Conservation (phyloP, 495 filamentous ascomycete genomes). For the Daldinia grandis region DNA sequence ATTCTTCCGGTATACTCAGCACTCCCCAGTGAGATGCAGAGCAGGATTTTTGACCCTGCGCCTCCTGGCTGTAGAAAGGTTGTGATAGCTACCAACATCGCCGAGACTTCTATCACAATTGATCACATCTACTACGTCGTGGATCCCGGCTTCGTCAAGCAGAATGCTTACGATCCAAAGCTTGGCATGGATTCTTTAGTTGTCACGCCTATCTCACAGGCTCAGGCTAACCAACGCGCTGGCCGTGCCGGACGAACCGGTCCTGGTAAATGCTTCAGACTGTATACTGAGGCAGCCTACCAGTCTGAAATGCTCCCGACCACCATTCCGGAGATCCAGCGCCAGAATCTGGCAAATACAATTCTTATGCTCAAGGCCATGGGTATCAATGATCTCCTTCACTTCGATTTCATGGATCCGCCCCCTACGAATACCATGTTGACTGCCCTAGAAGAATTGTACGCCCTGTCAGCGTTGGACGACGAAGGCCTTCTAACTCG, state of each 20-base stretch:
- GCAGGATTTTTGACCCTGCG: constrained; percentile 91
- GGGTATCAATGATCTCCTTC: constrained; percentile 97
- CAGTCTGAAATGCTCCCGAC: constrained; percentile 98
- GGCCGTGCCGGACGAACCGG: constrained; percentile 94
- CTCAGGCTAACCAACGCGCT: constrained; percentile 93
- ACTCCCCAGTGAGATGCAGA: constrained; percentile 92
- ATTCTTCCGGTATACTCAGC: constrained; percentile 96
- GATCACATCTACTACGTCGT: constrained; percentile 98
- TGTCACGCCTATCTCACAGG: constrained; percentile 94
- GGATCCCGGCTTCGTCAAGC: constrained; percentile 97
- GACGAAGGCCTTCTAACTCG: constrained; percentile 96
- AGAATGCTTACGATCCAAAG: constrained; percentile 96
- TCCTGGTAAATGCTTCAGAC: constrained; percentile 93
- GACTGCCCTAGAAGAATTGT: constrained; percentile 93
- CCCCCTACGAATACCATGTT: constrained; percentile 98
- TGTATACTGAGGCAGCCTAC: constrained; percentile 96
- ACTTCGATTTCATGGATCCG: constrained; percentile 99
- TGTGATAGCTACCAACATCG: constrained; percentile 98
- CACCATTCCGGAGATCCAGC: constrained; percentile 94
- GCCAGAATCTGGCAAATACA: constrained; percentile 91
- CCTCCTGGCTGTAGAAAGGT: constrained; percentile 90
- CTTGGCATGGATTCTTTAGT: constrained; percentile 97
- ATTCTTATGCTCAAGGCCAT: constrained; percentile 99
- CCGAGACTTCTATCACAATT: constrained; percentile 97
- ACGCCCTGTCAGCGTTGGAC: constrained; percentile 89